These are phyloP conservation scores for Apophysomyces elegans DNA, from an alignment of 371 early-diverging fungal genomes.

Conservation along the genomic window DNA sequence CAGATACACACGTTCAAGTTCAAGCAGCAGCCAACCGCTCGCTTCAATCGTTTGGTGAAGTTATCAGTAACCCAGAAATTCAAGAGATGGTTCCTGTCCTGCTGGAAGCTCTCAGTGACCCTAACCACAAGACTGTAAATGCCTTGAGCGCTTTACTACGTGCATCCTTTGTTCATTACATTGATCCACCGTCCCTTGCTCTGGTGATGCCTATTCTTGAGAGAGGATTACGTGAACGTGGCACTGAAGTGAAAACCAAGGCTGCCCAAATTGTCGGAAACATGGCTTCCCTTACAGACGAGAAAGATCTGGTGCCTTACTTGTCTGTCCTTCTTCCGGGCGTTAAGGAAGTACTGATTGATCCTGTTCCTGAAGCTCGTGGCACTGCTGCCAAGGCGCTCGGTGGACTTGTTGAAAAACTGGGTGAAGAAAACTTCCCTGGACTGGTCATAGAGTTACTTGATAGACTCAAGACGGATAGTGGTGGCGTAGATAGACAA, in stretches of 20 bases:
- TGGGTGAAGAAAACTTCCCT: slow-evolving; percentile 95
- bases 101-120: slow-evolving; percentile 89
- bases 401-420: slow-evolving; percentile 88
- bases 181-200: slow-evolving; percentile 96
- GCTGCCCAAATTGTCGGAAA: slow-evolving; percentile 97
- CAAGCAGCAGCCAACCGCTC: slow-evolving; percentile 89
- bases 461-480: slow-evolving; percentile 81
- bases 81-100: slow-evolving; percentile 87
- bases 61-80: slow-evolving; percentile 97
- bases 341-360: slow-evolving; percentile 87
- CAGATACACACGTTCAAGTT: slow-evolving; percentile 94
- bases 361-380: slow-evolving; percentile 96
- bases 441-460: slow-evolving; percentile 86
- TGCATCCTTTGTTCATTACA: slow-evolving; percentile 96
- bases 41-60: slow-evolving; percentile 86
- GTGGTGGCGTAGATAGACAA: slow-evolving; percentile 92
- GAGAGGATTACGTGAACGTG: slow-evolving; percentile 90
- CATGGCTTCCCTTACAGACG: slow-evolving; percentile 93
- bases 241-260: slow-evolving; percentile 89
- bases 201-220: slow-evolving; percentile 93
- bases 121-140: slow-evolving; percentile 80
- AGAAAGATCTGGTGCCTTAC: slow-evolving; percentile 90
- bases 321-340: slow-evolving; percentile 82
- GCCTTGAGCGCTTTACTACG: slow-evolving; percentile 87
- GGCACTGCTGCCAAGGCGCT: slow-evolving; percentile 93